Percentiles rank a stretch among this genome's conserved stretches.
These are phyloP conservation scores for Phenoliferia sp. DNA, from an alignment of 1,284 basidiomycete genomes.

Conservation along the genomic window DNA sequence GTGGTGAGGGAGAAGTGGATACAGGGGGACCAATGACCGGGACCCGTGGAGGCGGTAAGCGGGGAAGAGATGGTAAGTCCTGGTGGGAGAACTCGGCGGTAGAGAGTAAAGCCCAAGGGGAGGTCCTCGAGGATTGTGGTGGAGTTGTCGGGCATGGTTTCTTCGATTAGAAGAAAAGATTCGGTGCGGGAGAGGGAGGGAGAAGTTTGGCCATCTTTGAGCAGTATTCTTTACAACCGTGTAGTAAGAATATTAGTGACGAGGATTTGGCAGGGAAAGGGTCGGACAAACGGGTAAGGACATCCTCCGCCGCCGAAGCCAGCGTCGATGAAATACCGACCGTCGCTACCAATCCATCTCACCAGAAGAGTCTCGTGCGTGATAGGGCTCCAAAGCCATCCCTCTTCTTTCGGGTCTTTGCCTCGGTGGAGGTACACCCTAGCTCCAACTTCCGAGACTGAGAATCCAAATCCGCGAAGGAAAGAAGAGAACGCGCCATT, in stretches of 20 bases:
- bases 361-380: constrained; percentile 24
- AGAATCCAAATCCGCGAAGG: constrained; percentile 24
- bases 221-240: constrained; percentile 6
- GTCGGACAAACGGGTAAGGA: background rate
- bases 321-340: constrained; percentile 12
- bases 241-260: background rate
- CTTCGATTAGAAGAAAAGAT: constrained; percentile 20
- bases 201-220: constrained; percentile 18
- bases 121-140: background rate
- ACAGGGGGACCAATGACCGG: constrained; percentile 23
- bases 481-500: constrained; percentile 12
- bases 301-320: constrained; percentile 8
- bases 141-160: constrained; percentile 12
- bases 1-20: constrained; percentile 20
- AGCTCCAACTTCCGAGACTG: constrained; percentile 19
- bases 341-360: constrained; percentile 12
- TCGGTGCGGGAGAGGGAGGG: constrained; percentile 17
- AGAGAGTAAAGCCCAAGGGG: constrained; percentile 19
- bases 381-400: constrained; percentile 14
- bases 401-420: constrained; percentile 15
- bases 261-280: background rate
- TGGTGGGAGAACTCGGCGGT: constrained; percentile 17
- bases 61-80: constrained; percentile 1
- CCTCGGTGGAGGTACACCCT: constrained; percentile 27
- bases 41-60: background rate